Conservation (phyloP, 305 asterid species). For the Stenogyne calaminthoides region DNA sequence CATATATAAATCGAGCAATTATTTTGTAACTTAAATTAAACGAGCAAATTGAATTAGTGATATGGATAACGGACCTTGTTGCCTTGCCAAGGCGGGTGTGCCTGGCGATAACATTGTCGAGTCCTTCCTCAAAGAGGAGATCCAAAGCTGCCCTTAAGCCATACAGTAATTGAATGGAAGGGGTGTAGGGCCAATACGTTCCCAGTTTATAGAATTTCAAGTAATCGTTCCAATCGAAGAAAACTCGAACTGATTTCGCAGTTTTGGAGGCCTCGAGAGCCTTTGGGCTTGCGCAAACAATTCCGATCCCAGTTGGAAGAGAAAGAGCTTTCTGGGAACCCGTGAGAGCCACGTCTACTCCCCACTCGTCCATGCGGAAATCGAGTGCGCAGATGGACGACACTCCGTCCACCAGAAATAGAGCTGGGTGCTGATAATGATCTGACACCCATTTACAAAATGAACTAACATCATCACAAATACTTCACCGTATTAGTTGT, state of each 20-base stretch:
- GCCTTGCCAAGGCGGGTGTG: constrained; percentile 90
- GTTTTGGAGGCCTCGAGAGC: constrained; percentile 90
- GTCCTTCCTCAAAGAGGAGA: constrained; percentile 96
- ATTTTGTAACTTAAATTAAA: background rate
- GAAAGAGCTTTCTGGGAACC: constrained; percentile 98
- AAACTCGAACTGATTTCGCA: constrained; percentile 86
- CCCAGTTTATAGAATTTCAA: constrained; percentile 91
- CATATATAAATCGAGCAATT: background rate
- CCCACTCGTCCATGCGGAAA: constrained; percentile 99
- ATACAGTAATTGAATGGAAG: constrained; percentile 92
- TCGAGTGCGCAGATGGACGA: constrained; percentile 99
- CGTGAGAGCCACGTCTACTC: constrained; percentile 90
- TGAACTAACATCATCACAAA: background rate
- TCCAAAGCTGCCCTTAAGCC: constrained; percentile 91
- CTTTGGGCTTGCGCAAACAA: constrained; percentile 92
- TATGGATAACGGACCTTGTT: constrained; percentile 56
- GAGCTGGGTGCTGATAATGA: constrained; percentile 94
- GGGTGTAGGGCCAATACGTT: constrained; percentile 98
- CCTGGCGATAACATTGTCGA: constrained; percentile 86
- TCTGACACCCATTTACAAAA: constrained; percentile 42
- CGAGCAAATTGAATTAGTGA: background rate
- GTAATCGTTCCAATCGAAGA: constrained; percentile 97
- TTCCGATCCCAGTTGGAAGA: constrained; percentile 93
- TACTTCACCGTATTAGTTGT: background rate
- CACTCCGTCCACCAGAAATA: constrained; percentile 89